Evolutionary conservation across 2,329 filamentous ascomycete species (phyloP), one percentile per base, ranked within the genome.

Genomic region (Tothia fuscella): DNA sequence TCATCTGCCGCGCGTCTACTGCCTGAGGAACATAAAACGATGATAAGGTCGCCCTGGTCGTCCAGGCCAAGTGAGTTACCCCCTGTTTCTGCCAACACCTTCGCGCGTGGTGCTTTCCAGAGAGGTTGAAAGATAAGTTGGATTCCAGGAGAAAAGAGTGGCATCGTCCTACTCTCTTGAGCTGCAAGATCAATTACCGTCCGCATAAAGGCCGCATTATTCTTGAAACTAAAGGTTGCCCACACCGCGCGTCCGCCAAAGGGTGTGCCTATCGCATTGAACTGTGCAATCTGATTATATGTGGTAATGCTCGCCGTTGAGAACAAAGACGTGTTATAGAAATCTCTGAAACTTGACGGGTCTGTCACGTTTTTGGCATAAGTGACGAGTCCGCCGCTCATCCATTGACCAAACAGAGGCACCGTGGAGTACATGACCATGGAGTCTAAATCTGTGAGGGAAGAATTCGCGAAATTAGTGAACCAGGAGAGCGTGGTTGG

Each of bases 201-300:
- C 7, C 38, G 22, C 46, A 53, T 48, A 28, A 48, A 50, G n/a
- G 49, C 43, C 5, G 46, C 45, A 21, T 47, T 38, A 45, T 53
- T 53, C 19, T 44, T 43, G 32, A 49, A 51, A 6, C 48, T 49
- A 5, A 50, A n/a, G 2, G 53, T 55, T 1, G 46, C 16, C 39
- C 53, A 49, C 16, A 51, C 32, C 25, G 49, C 47, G 17, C 48
- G 45, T 4, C 33, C 25, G 10, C 46, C 46, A 5, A 40, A 42
- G 1, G 46, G 42, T 1, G 33, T 39, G 12, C 10, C n/a, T 14
- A 43, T n/a, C 0, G 24, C 34, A 13, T 41, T 29, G 3, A 39
- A 20, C 1, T 26, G 25, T 1, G 46, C 49, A 25, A 55, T 35
- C 19, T 41, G 46, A 4, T 40, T 32, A 17, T 50, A 41, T 7